phyloP scores from a whole-genome alignment of 176 grass and related monocot species.

The Neostapfia colusana region DNA sequence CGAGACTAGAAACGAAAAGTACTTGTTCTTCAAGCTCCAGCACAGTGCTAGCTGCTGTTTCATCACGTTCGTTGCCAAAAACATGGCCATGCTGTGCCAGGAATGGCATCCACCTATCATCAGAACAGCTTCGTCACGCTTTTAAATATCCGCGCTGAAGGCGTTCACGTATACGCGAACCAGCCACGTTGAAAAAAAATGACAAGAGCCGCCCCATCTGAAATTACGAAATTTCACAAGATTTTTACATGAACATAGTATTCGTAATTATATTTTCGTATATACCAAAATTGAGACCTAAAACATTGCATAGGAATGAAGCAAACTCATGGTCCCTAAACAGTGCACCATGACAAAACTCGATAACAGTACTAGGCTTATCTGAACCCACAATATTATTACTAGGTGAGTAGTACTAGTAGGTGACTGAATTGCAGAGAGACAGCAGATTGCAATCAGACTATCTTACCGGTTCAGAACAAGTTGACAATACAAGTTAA shows the following conservation, averaged over 20 bases:
- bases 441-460: background rate
- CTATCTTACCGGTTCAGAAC: background rate
- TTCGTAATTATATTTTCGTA: too few species aligned
- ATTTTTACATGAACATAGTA: background rate
- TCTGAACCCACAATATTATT: too few species aligned
- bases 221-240: background rate
- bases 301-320: background rate
- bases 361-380: too few species aligned
- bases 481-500: background rate
- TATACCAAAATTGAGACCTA: background rate
- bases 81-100: conserved; percentile 25
- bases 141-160: background rate
- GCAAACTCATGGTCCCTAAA: conserved; percentile 1
- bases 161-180: too few species aligned
- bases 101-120: conserved; percentile 23
- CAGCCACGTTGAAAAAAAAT: too few species aligned
- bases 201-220: background rate
- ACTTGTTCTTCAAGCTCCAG: background rate
- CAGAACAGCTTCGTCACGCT: background rate
- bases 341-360: background rate
- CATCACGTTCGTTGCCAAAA: background rate
- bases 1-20: background rate
- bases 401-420: too few species aligned
- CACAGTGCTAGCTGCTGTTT: background rate
- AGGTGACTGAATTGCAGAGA: conserved; percentile 19